Percentiles rank a stretch among this genome's conserved stretches.
These are phyloP conservation scores for Corylus heterophylla DNA, from an alignment of 306 rosid genomes.

Conservation along the genomic window DNA sequence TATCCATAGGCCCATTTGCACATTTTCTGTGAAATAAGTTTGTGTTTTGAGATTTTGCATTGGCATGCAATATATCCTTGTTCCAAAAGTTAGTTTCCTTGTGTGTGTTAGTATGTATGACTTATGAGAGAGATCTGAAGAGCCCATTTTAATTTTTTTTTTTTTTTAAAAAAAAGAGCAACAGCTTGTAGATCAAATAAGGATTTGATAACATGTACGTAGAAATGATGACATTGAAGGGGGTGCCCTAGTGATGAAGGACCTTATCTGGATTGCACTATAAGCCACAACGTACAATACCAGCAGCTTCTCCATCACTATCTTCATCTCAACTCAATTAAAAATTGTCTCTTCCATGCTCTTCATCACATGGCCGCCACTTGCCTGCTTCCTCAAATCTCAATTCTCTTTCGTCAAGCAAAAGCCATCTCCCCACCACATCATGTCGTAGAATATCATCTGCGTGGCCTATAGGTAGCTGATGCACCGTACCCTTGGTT, in stretches of 20 bases:
- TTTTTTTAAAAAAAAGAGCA: neutral
- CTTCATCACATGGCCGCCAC: slow-evolving; percentile 26
- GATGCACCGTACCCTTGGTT: neutral
- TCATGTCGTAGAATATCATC: neutral
- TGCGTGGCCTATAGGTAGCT: neutral
- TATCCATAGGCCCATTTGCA: too few species aligned
- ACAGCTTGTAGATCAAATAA: neutral
- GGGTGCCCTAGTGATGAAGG: neutral
- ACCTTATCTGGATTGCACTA: slow-evolving; percentile 20
- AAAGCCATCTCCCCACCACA: slow-evolving; percentile 5
- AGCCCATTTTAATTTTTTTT: neutral
- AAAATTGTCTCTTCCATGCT: neutral
- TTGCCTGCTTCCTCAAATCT: neutral
- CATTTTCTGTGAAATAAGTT: too few species aligned
- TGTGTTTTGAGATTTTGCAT: too few species aligned
- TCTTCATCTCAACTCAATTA: neutral
- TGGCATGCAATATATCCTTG: too few species aligned
- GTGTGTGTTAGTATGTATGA: too few species aligned
- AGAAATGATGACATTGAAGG: neutral
- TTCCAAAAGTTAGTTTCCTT: neutral
- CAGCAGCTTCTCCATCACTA: neutral
- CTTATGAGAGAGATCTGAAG: neutral
- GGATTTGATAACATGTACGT: slow-evolving; percentile 16
- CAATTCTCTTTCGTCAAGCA: slow-evolving; percentile 26
- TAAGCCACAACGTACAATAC: neutral